phyloP scores from a whole-genome alignment of 352 stramenopile genomes.

The Globisporangium nunn region DNA sequence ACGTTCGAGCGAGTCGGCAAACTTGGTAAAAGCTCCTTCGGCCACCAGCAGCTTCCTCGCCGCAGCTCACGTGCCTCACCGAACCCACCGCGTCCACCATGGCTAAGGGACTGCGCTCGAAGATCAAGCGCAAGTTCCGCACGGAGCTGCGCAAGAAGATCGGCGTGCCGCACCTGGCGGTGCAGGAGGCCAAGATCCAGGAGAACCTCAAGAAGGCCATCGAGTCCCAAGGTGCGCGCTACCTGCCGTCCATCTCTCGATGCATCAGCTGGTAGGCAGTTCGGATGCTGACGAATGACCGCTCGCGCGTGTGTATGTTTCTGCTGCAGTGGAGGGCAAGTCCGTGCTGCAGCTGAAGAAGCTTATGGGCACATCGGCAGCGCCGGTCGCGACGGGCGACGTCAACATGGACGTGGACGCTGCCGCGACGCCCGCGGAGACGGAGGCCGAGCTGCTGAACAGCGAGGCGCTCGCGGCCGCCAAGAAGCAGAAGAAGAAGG shows the following conservation, averaged over 20 bases:
- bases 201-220: conserved; percentile 82
- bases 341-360: conserved; percentile 66
- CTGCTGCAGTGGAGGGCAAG: conserved; percentile 23
- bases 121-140: conserved; percentile 88
- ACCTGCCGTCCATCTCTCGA: neutral
- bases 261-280: neutral
- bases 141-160: conserved; percentile 80
- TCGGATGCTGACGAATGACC: neutral
- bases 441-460: conserved; percentile 44
- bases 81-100: conserved; percentile 26
- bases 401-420: conserved; percentile 35
- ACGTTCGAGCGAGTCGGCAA: no score
- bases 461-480: conserved; percentile 26
- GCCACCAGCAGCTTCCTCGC: no score
- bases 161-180: conserved; percentile 60
- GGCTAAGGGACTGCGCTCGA: conserved; percentile 85
- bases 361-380: conserved; percentile 47
- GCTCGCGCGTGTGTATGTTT: neutral
- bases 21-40: no score
- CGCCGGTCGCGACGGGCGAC: conserved; percentile 31
- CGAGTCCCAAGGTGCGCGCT: conserved; percentile 40
- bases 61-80: no score
- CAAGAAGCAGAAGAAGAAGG: conserved; percentile 52
- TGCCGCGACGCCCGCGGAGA: conserved; percentile 25
- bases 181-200: conserved; percentile 78